A percentile compares a stretch with the other conserved stretches of the same genome.
Conservation (phyloP, 2,329 filamentous ascomycete species). For the Purpureocillium lavendulum region DNA sequence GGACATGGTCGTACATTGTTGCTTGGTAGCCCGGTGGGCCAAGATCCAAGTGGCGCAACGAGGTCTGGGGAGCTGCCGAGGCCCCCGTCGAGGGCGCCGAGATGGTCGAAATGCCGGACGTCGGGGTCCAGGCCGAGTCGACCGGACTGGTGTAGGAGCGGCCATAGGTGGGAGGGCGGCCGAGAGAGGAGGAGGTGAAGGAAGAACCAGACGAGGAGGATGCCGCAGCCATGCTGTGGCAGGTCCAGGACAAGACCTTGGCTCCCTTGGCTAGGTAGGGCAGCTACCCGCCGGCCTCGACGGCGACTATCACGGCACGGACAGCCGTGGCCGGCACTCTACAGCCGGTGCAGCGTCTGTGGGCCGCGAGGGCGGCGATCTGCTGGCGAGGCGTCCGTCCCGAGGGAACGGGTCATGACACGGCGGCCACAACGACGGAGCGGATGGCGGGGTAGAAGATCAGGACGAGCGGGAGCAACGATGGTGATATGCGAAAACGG, state of each 20-base stretch:
- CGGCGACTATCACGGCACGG: too few species aligned
- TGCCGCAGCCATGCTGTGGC: constrained; percentile 25
- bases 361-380: neutral
- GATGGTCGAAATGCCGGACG: constrained; percentile 32
- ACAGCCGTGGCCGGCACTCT: neutral
- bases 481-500: neutral
- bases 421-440: constrained; percentile 1
- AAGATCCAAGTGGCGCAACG: constrained; percentile 38
- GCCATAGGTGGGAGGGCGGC: constrained; percentile 31
- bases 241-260: neutral
- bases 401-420: constrained; percentile 6
- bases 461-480: neutral
- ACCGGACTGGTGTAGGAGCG: constrained; percentile 33
- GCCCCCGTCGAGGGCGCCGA: constrained; percentile 31
- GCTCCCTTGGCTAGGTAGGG: too few species aligned
- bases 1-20: constrained; percentile 33
- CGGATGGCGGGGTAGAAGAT: neutral
- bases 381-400: neutral
- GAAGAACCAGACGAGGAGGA: constrained; percentile 40
- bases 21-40: constrained; percentile 45
- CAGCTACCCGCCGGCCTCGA: too few species aligned
- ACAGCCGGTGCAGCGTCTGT: neutral
- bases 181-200: constrained; percentile 36
- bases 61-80: constrained; percentile 24
- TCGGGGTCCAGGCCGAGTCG: constrained; percentile 38